A percentile compares a stretch with the other conserved stretches of the same genome.
Evolutionary conservation across 2,329 filamentous ascomycete species (phyloP).

Genomic region (Epichloe elymi): DNA sequence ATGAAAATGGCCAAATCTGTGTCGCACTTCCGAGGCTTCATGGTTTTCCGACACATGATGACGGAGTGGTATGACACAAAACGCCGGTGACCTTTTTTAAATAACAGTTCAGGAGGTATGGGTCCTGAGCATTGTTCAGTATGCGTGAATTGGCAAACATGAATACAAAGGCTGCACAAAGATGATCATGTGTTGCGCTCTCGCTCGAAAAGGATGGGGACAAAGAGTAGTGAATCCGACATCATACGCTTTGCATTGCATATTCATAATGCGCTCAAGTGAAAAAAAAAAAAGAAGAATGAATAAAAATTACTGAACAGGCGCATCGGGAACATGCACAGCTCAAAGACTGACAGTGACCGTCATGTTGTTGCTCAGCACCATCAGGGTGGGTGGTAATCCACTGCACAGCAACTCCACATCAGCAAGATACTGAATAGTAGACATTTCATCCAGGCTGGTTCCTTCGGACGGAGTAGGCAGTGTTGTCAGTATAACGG

Average conservation of each 20-base stretch:
- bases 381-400: slow-evolving; percentile 62
- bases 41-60: not conserved
- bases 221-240: not conserved
- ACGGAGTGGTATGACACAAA: not conserved
- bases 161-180: not conserved
- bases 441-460: slow-evolving; percentile 53
- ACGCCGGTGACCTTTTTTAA: not conserved
- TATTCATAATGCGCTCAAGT: no score
- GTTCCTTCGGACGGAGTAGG: slow-evolving; percentile 72
- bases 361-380: slow-evolving; percentile 82
- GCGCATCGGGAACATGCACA: no score
- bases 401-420: slow-evolving; percentile 67
- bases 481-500: slow-evolving; percentile 71
- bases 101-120: not conserved
- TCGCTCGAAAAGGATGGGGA: not conserved
- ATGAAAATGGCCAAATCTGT: not conserved
- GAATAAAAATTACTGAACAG: not conserved
- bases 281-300: no score
- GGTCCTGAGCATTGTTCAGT: not conserved
- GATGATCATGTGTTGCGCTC: not conserved
- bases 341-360: slow-evolving; percentile 62
- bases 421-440: slow-evolving; percentile 62
- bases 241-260: not conserved
- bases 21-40: not conserved
- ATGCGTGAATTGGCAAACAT: not conserved